Evolutionary conservation across 495 filamentous ascomycete genomes (phyloP), one percentile per base, ranked within the genome.

Genomic region (Neurospora sp.): DNA sequence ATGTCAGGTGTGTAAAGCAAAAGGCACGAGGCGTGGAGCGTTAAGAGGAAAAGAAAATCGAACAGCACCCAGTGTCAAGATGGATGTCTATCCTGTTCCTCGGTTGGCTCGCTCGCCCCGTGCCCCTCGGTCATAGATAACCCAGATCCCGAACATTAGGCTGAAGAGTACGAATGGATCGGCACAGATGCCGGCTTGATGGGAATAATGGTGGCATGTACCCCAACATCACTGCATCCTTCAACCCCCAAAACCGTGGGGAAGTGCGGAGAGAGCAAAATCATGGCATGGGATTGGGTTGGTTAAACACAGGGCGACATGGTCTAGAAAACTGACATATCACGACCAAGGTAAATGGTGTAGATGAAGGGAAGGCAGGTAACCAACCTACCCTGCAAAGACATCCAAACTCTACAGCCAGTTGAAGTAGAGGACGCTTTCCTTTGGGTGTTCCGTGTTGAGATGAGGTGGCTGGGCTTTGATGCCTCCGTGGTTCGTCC

Each of bases 61-160:
- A 44, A 44, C 0, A 44, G 6, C 16, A 44, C 5, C 2, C 41
- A 44, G 5, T 44, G 14, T 44, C 1, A 8, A 44, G 41, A 44
- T 44, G 41, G 41, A 44, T 44, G 2, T 3, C 41, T 18, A 18
- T 3, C 16, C n/a, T 44, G 16, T 44, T 44, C 41, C 41, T 44
- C 41, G 16, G 16, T 3, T 44, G 41, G 6, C 41, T 39, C 2
- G 6, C 41, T 39, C 2, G n/a, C 27, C 53, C 35, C 39, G 39
- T 40, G 39, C 39, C 39, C 53, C 71, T 75, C 74, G 76, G 74
- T 61, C 71, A 12, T 42, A 68, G 20, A 71, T 76, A 27, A 12
- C 73, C 73, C 71, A 73, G 38, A 20, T 1, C 3, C 76, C 73
- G 74, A 74, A 70, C 0, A 44, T 44, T 72, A 73, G 73, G 70